Base-by-base conservation (phyloP, 225 moss, liverwort and hornwort species). In the Pleurozium schreberi region DNA sequence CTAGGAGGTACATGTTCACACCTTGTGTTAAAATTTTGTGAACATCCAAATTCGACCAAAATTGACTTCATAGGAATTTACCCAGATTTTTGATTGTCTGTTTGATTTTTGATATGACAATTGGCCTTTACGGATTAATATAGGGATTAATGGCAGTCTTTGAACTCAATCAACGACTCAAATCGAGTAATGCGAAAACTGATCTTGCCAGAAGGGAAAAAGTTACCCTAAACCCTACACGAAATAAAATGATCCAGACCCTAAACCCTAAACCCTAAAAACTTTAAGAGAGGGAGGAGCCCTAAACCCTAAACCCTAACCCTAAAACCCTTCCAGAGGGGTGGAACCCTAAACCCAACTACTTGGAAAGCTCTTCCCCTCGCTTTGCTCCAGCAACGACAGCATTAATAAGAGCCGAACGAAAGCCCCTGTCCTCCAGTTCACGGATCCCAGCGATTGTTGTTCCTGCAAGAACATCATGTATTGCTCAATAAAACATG, bases 401-500 rank as follows among this genome's bases (percentile, higher is more conserved):
- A 50, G 97, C 98, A 90, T 95, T 91, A 60, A 99, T 99, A 38
- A 96, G 93, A 66, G 97, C 96, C 60, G 93, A 93, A 76, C 97
- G 96, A 88, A 99, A 99, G 34, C 97, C 97, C 80, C 91, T 94
- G 68, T 96, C 88, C 89, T 97, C 98, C 33, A 99, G 93, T 89
- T 96, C 96, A 87, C 96, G 95, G 40, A 99, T 92, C 36, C 96
- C 98, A 82, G 98, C 97, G 74, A 99, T 97, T 73, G 97, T 99
- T 80, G 98, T 99, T 84, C 97, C 96, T 96, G 93, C 81, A 62
- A 62, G 33, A 80, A n/a, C 12, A 87, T 60, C 77, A 79, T 22
- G 75, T 3, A 66, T 60, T 30, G 65, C 52, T 30, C 66, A 81
- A 81, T 17, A 75, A 67, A 38, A 26, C 66, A 73, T 66, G 47